These are phyloP conservation scores for Penicillium psychrosexuale DNA, from an alignment of 2,329 filamentous ascomycete genomes.

Conservation along the genomic window DNA sequence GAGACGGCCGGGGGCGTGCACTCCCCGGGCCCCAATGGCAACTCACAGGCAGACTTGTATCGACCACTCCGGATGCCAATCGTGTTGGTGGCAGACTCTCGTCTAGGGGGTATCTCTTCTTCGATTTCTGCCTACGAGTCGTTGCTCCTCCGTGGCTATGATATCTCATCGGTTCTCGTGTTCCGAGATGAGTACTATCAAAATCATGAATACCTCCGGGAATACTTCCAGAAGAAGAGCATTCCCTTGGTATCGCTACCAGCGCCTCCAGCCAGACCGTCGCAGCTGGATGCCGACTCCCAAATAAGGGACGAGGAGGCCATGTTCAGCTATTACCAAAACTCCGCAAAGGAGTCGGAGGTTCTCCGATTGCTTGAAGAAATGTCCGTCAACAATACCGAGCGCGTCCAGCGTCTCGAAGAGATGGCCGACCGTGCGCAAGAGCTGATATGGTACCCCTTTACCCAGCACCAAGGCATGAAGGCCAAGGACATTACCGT, in stretches of 20 bases:
- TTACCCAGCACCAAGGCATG: slow-evolving; percentile 72
- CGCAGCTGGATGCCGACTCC: slow-evolving; percentile 28
- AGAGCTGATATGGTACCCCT: slow-evolving; percentile 76
- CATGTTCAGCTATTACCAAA: slow-evolving; percentile 64
- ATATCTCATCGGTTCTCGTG: slow-evolving; percentile 66
- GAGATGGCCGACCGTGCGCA: slow-evolving; percentile 61
- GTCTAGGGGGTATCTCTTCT: slow-evolving; percentile 74
- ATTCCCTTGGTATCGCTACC: slow-evolving; percentile 58
- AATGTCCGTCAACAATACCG: slow-evolving; percentile 54
- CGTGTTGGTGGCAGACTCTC: slow-evolving; percentile 70
- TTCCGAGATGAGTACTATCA: slow-evolving; percentile 65
- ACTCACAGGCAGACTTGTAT: slow-evolving; percentile 74
- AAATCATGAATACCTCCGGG: slow-evolving; percentile 64
- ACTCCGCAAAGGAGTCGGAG: slow-evolving; percentile 39
- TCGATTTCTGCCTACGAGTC: slow-evolving; percentile 80
- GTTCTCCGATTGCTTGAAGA: slow-evolving; percentile 49
- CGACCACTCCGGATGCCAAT: slow-evolving; percentile 69
- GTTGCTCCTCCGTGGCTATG: slow-evolving; percentile 72
- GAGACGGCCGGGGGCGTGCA: slow-evolving; percentile 83
- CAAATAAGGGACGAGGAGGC: slow-evolving; percentile 50
- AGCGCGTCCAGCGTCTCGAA: slow-evolving; percentile 58
- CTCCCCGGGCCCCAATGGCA: slow-evolving; percentile 72
- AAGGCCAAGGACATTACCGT: slow-evolving; percentile 62
- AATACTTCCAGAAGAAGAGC: slow-evolving; percentile 62
- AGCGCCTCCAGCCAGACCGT: slow-evolving; percentile 54